A percentile compares a stretch with the other conserved stretches of the same genome.
Evolutionary conservation across 2,329 filamentous ascomycete species (phyloP).

Genomic region (Pseudogymnoascus sp.): DNA sequence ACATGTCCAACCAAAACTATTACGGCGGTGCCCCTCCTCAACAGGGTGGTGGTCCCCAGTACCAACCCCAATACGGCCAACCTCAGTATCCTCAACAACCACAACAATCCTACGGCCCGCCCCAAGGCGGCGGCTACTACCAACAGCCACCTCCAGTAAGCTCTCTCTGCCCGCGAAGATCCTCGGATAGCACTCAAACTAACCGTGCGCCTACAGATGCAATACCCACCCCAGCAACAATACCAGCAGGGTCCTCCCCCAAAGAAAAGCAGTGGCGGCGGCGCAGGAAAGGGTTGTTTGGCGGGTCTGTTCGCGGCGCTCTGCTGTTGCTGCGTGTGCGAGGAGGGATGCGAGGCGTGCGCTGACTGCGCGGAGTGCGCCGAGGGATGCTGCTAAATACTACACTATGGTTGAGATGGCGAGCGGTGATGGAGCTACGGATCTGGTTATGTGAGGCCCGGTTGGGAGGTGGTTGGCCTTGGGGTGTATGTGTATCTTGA

Average conservation of each 20-base stretch:
- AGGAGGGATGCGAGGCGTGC: conserved; percentile 45
- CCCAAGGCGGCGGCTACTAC: conserved; percentile 14
- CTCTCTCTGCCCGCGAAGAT: not conserved
- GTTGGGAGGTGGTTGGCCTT: not conserved
- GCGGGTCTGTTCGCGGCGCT: conserved; percentile 40
- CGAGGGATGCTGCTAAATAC: conserved; percentile 24
- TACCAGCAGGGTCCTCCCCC: conserved; percentile 39
- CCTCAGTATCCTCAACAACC: conserved; percentile 16
- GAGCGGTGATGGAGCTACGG: not conserved
- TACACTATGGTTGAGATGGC: not conserved
- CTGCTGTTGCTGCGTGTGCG: conserved; percentile 46
- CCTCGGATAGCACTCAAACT: not conserved
- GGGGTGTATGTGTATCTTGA: not conserved
- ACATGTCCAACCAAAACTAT: conserved; percentile 26
- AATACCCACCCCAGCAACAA: conserved; percentile 37
- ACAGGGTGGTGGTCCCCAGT: conserved; percentile 25
- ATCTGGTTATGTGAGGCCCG: not conserved
- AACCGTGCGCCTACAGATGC: conserved; percentile 33
- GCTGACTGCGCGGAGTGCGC: conserved; percentile 34
- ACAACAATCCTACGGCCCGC: conserved; percentile 15
- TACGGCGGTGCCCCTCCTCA: conserved; percentile 33
- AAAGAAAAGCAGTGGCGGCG: conserved; percentile 29
- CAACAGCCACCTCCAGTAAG: conserved; percentile 16
- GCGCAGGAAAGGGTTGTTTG: conserved; percentile 36
- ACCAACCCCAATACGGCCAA: conserved; percentile 16